phyloP scores from a whole-genome alignment of 352 stramenopile genomes.

The Phytophthora aleatoria region DNA sequence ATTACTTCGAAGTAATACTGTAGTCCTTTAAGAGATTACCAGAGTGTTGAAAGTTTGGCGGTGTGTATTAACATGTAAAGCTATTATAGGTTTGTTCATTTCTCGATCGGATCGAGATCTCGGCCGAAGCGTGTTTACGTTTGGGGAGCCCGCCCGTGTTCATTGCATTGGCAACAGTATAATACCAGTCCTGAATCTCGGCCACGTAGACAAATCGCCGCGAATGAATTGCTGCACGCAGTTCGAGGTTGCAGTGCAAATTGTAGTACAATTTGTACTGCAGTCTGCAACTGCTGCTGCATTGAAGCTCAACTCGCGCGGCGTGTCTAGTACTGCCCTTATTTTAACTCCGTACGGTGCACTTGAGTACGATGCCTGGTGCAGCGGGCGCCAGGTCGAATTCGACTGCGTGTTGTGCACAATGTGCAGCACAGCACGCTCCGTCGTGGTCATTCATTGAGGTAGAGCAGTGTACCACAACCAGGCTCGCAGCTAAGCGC shows the following conservation, averaged over 20 bases:
- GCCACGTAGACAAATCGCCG: constrained; percentile 8
- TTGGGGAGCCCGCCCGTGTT: background rate
- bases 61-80: no score
- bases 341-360: constrained; percentile 2
- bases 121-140: background rate
- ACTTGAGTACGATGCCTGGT: background rate
- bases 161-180: background rate
- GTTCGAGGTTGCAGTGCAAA: background rate
- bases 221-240: constrained; percentile 26
- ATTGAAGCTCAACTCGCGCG: constrained; percentile 27
- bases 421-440: background rate
- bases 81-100: no score
- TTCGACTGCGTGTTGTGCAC: background rate
- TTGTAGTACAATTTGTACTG: no score
- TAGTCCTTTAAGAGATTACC: no score
- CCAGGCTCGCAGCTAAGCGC: no score
- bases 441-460: background rate
- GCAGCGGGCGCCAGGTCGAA: background rate
- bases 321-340: constrained; percentile 5
- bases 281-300: background rate
- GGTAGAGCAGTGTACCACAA: no score
- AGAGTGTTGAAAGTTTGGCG: no score
- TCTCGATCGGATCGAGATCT: background rate
- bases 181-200: constrained; percentile 8
- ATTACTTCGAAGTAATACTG: no score